Evolutionary conservation across 179 eudicot genomes (phyloP).

Genomic region (Carnegiea gigantea): DNA sequence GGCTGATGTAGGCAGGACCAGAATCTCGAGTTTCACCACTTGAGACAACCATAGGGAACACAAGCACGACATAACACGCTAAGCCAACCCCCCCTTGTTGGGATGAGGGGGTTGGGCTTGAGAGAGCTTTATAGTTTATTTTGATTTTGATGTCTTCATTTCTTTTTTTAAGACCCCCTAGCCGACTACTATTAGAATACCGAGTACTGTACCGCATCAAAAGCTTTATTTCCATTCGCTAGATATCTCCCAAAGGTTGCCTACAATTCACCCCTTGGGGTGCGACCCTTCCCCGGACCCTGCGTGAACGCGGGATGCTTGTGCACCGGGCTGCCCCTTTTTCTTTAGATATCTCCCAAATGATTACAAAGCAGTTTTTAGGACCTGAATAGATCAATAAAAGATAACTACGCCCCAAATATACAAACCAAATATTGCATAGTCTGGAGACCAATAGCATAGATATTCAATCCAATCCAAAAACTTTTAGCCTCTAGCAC

Average conservation of each 20-base stretch:
- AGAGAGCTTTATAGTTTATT: neutral
- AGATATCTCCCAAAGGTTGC: conserved; percentile 6
- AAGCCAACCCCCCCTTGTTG: too few relatives aligned
- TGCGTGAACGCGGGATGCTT: too few relatives aligned
- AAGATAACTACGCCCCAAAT: neutral
- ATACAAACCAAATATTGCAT: neutral
- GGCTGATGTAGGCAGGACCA: too few relatives aligned
- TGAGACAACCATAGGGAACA: too few relatives aligned
- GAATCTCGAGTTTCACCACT: too few relatives aligned
- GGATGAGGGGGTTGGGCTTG: too few relatives aligned
- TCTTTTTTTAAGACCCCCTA: neutral
- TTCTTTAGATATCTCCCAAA: too few relatives aligned
- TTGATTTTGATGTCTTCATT: neutral
- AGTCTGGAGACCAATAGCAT: neutral
- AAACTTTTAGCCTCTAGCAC: neutral
- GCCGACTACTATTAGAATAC: neutral
- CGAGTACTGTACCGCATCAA: neutral
- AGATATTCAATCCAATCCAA: neutral
- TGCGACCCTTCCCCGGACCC: too few relatives aligned
- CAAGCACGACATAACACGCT: neutral
- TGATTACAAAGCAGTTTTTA: neutral
- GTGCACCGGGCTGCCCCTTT: too few relatives aligned
- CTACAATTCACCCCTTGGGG: too few relatives aligned
- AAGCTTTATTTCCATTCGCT: neutral
- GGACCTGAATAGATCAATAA: neutral